Evolutionary conservation across 1,284 basidiomycete species (phyloP).

Genomic region (Leccinum colubrinum): DNA sequence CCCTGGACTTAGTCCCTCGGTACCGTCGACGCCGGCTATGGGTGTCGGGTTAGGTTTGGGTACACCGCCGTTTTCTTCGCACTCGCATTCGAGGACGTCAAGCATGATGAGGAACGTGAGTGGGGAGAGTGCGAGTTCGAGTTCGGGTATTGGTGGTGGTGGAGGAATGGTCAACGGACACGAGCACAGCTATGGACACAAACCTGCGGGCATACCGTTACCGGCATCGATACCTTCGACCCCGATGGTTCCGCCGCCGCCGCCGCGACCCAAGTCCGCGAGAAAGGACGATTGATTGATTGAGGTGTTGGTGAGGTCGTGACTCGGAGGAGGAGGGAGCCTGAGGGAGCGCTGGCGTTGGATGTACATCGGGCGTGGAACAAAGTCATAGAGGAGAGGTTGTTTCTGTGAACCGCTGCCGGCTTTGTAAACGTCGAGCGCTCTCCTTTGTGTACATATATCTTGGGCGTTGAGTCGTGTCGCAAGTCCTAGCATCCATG

Average conservation of each 20-base stretch:
- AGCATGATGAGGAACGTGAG: slow-evolving; percentile 14
- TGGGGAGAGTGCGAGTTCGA: slow-evolving; percentile 6
- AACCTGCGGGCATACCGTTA: slow-evolving; percentile 13
- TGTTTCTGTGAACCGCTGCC: background rate
- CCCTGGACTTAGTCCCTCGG: slow-evolving; percentile 13
- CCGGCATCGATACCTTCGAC: slow-evolving; percentile 21
- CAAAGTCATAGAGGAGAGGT: background rate
- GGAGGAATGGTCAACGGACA: slow-evolving; percentile 1
- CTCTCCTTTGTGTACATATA: background rate
- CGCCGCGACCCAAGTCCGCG: slow-evolving; percentile 27
- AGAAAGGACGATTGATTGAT: slow-evolving; percentile 45
- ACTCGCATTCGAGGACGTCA: slow-evolving; percentile 7
- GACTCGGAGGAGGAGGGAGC: background rate
- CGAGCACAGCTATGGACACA: background rate
- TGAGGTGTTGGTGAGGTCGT: background rate
- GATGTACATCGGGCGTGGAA: background rate
- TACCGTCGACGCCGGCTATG: slow-evolving; percentile 31
- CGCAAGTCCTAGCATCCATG: background rate
- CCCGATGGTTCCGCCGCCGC: slow-evolving; percentile 16
- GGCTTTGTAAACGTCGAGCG: background rate
- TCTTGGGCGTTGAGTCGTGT: background rate
- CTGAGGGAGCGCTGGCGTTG: background rate
- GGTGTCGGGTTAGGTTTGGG: slow-evolving; percentile 27
- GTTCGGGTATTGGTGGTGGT: background rate
- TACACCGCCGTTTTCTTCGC: background rate